phyloP scores from a whole-genome alignment of 2,329 filamentous ascomycete genomes.

The Pestalotiopsis sp. region DNA sequence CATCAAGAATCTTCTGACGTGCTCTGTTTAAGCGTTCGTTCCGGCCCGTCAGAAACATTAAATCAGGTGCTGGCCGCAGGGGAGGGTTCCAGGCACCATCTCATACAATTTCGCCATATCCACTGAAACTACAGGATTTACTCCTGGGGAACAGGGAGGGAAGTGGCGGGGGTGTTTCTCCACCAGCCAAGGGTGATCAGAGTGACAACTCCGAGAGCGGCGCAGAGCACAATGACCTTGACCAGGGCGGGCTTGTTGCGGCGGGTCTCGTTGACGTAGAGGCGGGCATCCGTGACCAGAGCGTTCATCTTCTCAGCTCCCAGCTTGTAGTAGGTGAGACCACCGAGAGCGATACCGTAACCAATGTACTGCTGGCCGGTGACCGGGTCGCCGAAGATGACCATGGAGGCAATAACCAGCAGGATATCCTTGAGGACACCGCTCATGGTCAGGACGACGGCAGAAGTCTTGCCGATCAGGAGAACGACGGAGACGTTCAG shows the following conservation, averaged over 20 bases:
- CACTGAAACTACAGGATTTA: background rate
- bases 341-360: slow-evolving; percentile 60
- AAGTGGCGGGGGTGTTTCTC: slow-evolving; percentile 4
- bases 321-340: slow-evolving; percentile 32
- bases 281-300: slow-evolving; percentile 22
- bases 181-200: slow-evolving; percentile 7
- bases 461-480: slow-evolving; percentile 77
- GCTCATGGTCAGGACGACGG: slow-evolving; percentile 71
- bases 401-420: slow-evolving; percentile 67
- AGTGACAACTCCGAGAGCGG: slow-evolving; percentile 10
- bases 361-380: slow-evolving; percentile 69
- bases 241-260: slow-evolving; percentile 24
- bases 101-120: background rate
- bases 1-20: background rate
- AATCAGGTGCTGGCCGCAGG: background rate
- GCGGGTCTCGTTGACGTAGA: slow-evolving; percentile 22
- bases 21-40: background rate
- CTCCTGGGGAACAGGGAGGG: slow-evolving; percentile 6
- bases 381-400: slow-evolving; percentile 68
- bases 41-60: background rate
- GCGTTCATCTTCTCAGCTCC: slow-evolving; percentile 29
- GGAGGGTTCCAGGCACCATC: background rate
- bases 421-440: slow-evolving; percentile 76
- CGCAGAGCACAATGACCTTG: slow-evolving; percentile 23
- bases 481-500: slow-evolving; percentile 86